Conservation (phyloP, 306 rosid genomes). For the Casuarina glauca region DNA sequence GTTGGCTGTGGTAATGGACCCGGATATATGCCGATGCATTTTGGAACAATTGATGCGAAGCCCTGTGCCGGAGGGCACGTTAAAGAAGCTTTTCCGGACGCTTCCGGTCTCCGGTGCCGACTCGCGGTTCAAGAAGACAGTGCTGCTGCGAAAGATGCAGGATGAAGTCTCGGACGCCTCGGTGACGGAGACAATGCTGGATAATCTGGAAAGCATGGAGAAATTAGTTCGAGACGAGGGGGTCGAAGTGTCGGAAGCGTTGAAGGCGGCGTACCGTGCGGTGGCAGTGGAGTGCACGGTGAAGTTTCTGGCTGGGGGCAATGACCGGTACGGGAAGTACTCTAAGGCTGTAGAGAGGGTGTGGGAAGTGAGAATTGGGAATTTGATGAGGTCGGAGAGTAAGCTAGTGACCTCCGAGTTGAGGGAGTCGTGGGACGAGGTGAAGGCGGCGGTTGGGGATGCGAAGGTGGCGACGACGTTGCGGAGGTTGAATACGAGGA, state of each 20-base stretch:
- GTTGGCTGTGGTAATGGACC: constrained; percentile 24
- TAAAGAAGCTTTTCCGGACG: constrained; percentile 30
- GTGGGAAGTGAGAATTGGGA: constrained; percentile 57
- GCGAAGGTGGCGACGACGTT: constrained; percentile 42
- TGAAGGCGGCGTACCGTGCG: constrained; percentile 61
- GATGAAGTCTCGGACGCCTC: constrained; percentile 37
- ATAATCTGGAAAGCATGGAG: constrained; percentile 52
- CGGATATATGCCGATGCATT: constrained; percentile 56
- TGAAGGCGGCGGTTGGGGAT: constrained; percentile 65
- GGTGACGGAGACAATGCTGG: constrained; percentile 45
- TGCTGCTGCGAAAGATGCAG: constrained; percentile 62
- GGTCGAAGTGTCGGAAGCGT: constrained; percentile 22
- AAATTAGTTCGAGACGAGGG: constrained; percentile 35
- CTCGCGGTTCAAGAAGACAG: constrained; percentile 52
- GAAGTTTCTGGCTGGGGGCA: constrained; percentile 37
- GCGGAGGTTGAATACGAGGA: constrained; percentile 42
- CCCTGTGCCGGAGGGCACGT: constrained; percentile 40
- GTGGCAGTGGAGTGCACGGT: constrained; percentile 77
- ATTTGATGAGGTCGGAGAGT: constrained; percentile 23
- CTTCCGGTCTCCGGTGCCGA: constrained; percentile 50
- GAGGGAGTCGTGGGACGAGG: constrained; percentile 38
- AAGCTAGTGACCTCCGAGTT: constrained; percentile 44
- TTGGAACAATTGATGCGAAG: constrained; percentile 59
- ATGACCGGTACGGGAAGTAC: constrained; percentile 39
- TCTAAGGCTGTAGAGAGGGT: constrained; percentile 49